Evolutionary conservation across 495 filamentous ascomycete species (phyloP), one percentile per base, ranked within the genome.

Genomic region (Neurospora hispaniola): DNA sequence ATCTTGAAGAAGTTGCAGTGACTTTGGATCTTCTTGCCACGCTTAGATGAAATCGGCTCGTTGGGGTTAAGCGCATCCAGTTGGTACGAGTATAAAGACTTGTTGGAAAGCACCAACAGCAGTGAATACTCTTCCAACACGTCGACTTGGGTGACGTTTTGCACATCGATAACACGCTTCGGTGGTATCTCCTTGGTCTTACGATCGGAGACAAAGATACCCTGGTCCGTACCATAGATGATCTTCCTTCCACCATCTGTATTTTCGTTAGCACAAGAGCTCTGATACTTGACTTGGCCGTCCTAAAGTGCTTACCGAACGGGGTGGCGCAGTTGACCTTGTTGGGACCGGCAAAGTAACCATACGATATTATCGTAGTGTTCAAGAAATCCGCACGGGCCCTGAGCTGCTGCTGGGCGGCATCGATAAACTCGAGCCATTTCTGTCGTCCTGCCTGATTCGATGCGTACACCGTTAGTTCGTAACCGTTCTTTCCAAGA

Each of bases 1-100:
- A 93, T 90, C 81, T 94, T 97, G 90, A 99, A 98, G 83, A 98
- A 98, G 82, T 95, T 97, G 80, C 94, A 95, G 82, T 97, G 93
- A 74, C 92, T 93, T 79, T 94, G 94, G 77, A 99, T 98, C 85
- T 97, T 97, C 86, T 95, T 96, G n/a, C 94, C 92, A 23, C 94
- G 86, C 79, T 97, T 97, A 18, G 90, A 85, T 69, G 94, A 83
- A 42, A 90, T 84, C 59, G 90, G 90, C 77, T 98, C 96, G 70
- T 90, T 89, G 4, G 91, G 87, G 77, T 98, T 94, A 71, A 89
- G 78, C n/a, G 92, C 94, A 71, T 93, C 89, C 73, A 97, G 85
- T 5, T 94, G 89, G 79, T 93, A 97, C 5, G 95, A 97, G 71
- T 90, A 89, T 14, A 99, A 85, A 2, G 92, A 94, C 81, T 96